Base-by-base conservation (phyloP, 495 filamentous ascomycete genomes). In the Neurospora cerealis region DNA sequence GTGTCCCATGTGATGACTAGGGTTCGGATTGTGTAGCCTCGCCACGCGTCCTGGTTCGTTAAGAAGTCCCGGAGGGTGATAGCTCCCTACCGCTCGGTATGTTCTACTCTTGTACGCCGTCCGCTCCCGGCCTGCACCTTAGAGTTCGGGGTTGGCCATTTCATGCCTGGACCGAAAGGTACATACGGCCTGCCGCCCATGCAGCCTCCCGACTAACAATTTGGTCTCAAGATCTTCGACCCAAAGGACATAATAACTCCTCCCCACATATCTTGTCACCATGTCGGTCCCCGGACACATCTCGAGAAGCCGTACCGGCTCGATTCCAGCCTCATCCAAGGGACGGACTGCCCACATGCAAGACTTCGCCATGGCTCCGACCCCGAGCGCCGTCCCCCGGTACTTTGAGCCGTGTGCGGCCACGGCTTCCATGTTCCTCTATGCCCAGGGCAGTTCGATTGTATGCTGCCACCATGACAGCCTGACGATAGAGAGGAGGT, bases 391-490 rank as follows among this genome's bases (percentile, higher is more conserved):
- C 8, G 71, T 74, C 39, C 73, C 78, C 28, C 84, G 87, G 76
- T 88, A 87, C 73, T 93, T 97, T 76, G 92, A 94, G 75, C 90
- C 94, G 42, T 95, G 92, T 77, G 92, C 93, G 2, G 93, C 94
- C 69, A 97, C 94, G 11, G 93, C 91, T 5, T 93, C 93, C 5
- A 89, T 94, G 82, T 92, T 97, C 75, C 87, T 98, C 39, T 97
- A 94, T 81, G 88, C 93, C 44, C 93, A 97, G 80, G 91, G 92
- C 24, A 90, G 88, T 72, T 86, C 88, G 34, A 89, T 98, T 70
- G 84, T 96, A 19, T 95, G 93, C 78, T 87, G 93, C 36, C 93
- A 97, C 75, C 93, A 98, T 82, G 96, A 99, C 80, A 97, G 92
- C 13, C 82, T 98, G 48, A 93, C 92, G 44, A 89, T 98, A 73